phyloP scores from a whole-genome alignment of 2,329 filamentous ascomycete genomes.

The Calonectria pseudoturangicola region DNA sequence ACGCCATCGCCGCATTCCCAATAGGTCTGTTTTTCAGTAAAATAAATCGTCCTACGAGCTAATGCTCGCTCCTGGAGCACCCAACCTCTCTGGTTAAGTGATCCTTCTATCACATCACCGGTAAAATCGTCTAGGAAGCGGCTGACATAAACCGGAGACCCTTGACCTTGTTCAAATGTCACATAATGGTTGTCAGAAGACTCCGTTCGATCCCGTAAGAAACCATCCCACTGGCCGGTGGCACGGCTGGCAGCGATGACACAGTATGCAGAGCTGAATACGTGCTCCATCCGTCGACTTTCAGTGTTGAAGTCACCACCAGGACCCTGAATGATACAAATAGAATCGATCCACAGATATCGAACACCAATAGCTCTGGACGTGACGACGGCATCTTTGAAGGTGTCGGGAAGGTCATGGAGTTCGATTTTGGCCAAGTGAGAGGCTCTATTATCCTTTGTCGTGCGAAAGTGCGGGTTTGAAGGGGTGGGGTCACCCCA shows the following conservation, averaged over 20 bases:
- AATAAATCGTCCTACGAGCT: constrained; percentile 61
- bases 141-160: neutral
- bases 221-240: neutral
- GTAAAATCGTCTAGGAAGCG: constrained; percentile 25
- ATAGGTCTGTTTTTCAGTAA: constrained; percentile 60
- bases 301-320: constrained; percentile 33
- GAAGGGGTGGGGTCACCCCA: neutral
- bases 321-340: constrained; percentile 10
- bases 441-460: neutral
- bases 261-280: constrained; percentile 40
- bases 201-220: neutral
- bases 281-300: constrained; percentile 40
- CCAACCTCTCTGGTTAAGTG: constrained; percentile 61
- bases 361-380: neutral
- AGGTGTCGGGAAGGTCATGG: neutral
- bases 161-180: neutral
- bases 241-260: constrained; percentile 7
- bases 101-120: constrained; percentile 54
- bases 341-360: constrained; percentile 19
- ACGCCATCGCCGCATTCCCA: constrained; percentile 62
- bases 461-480: neutral
- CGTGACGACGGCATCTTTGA: constrained; percentile 4
- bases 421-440: neutral
- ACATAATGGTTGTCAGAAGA: neutral
- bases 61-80: constrained; percentile 63